Conservation (phyloP, 1,284 basidiomycete species). For the Tausonia pullulans region DNA sequence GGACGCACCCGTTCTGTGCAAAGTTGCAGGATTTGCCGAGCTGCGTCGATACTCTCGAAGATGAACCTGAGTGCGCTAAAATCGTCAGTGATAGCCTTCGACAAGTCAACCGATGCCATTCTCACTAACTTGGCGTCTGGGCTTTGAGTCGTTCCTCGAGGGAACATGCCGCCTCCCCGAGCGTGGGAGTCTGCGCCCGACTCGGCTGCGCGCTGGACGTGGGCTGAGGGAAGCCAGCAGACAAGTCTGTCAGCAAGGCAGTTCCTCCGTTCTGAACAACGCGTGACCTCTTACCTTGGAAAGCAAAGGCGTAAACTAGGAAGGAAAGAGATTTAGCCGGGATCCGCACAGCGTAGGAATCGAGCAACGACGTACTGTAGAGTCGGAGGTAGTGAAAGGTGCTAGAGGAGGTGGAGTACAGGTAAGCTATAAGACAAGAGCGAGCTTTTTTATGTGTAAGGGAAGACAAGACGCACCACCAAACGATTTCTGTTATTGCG, state of each 20-base stretch:
- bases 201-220: slow-evolving; percentile 30
- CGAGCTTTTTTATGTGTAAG: slow-evolving; percentile 22
- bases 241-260: background rate
- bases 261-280: background rate
- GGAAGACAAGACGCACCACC: slow-evolving; percentile 6
- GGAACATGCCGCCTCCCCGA: slow-evolving; percentile 9
- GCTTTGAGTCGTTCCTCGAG: slow-evolving; percentile 5
- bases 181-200: background rate
- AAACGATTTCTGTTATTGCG: slow-evolving; percentile 22
- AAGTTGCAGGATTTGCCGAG: slow-evolving; percentile 30
- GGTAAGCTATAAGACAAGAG: too few species aligned
- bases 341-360: slow-evolving; percentile 28
- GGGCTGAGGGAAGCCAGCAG: slow-evolving; percentile 21
- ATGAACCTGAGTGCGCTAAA: slow-evolving; percentile 3
- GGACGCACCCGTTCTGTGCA: slow-evolving; percentile 26
- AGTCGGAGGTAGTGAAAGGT: slow-evolving; percentile 8
- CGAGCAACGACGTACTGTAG: slow-evolving; percentile 24
- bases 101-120: too few species aligned
- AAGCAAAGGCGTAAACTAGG: slow-evolving; percentile 34
- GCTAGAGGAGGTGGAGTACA: background rate
- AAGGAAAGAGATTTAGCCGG: slow-evolving; percentile 33
- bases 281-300: slow-evolving; percentile 23
- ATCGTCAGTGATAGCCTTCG: background rate
- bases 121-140: slow-evolving; percentile 8
- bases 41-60: slow-evolving; percentile 25